Percentiles rank a stretch among this genome's conserved stretches.
Evolutionary conservation across 257 asterid species (phyloP).

Genomic region (Dorcoceras hygrometricum): DNA sequence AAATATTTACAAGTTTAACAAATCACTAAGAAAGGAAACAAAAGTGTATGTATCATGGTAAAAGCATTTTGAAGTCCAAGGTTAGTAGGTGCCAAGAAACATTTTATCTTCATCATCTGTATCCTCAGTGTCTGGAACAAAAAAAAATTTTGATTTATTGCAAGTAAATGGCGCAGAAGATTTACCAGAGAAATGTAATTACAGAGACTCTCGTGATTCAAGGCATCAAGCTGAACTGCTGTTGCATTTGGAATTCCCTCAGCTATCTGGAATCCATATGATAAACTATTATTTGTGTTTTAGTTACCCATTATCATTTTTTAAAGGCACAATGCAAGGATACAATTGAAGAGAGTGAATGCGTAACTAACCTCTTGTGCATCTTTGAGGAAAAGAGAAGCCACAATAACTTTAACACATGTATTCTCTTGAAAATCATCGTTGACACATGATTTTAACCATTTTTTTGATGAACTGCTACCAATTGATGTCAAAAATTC

Average conservation of each 20-base stretch:
- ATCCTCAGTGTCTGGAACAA: not conserved
- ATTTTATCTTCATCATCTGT: not conserved
- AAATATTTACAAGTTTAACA: not conserved
- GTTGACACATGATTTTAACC: slow-evolving; percentile 38
- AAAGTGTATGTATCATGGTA: not conserved
- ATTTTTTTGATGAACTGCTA: slow-evolving; percentile 40
- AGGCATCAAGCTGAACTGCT: slow-evolving; percentile 76
- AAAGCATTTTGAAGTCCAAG: slow-evolving; percentile 8
- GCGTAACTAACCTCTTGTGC: slow-evolving; percentile 74
- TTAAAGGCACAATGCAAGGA: not conserved
- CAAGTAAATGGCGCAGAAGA: slow-evolving; percentile 16
- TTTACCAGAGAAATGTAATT: slow-evolving; percentile 57
- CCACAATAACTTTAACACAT: slow-evolving; percentile 65
- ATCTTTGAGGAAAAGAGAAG: slow-evolving; percentile 84
- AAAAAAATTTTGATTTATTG: not conserved
- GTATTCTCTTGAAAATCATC: slow-evolving; percentile 47
- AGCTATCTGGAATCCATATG: slow-evolving; percentile 42
- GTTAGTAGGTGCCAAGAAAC: slow-evolving; percentile 7
- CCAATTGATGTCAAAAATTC: slow-evolving; percentile 73
- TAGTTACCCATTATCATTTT: slow-evolving; percentile 3
- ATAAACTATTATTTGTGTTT: slow-evolving; percentile 4
- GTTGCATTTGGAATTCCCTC: slow-evolving; percentile 75
- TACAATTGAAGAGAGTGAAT: not conserved
- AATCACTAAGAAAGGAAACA: not conserved
- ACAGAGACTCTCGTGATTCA: slow-evolving; percentile 47